Base-by-base conservation (phyloP, 2,329 filamentous ascomycete genomes). In the Metarhizium robertsii region DNA sequence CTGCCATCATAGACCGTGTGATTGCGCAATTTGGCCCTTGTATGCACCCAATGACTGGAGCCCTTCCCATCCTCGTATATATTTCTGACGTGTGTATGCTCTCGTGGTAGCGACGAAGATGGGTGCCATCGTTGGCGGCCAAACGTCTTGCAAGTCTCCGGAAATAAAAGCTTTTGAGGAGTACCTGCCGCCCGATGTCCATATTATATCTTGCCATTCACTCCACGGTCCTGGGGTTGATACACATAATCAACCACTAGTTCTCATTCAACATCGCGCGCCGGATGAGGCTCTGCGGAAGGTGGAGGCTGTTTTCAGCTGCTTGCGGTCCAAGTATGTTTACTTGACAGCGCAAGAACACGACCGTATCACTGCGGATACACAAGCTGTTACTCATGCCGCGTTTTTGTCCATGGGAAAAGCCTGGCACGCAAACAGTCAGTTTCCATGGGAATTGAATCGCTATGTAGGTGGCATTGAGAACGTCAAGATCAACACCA, bases 401-500 rank as follows among this genome's bases (percentile, higher is more conserved):
- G 94, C 95, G 32, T 99, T 99, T 71, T 78, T 99, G 52, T 90
- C 87, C 67, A 99, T 99, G 94, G 94, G 95, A 60, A 95, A 92
- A 60, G 94, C 94, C 8, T 99, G 95, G 95, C 88, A 91, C 62
- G 92, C 92, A 36, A 95, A 95, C 70, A 83, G 86, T 57, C 90
- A 99, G 69, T 99, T 97, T 65, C 94, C 95, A 0, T 99, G 94
- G 94, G 92, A 97, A 65, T 85, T 92, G 50, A 84, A 86, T n/a
- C 90, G 94, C 60, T 99, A 97, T 71, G 84, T 96, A 4, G 94
- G 94, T 57, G 95, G 94, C 53, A 95, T 99, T 65, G 94, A 99
- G 72, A 99, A 99, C 70, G 92, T 97, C 65, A 99, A 99, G 75
- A 96, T 97, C 76, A 99, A 99, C 74, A 85, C 97, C 62, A 97